These are phyloP conservation scores for Mimosa bimucronata DNA, from an alignment of 306 rosid species.

Conservation along the genomic window DNA sequence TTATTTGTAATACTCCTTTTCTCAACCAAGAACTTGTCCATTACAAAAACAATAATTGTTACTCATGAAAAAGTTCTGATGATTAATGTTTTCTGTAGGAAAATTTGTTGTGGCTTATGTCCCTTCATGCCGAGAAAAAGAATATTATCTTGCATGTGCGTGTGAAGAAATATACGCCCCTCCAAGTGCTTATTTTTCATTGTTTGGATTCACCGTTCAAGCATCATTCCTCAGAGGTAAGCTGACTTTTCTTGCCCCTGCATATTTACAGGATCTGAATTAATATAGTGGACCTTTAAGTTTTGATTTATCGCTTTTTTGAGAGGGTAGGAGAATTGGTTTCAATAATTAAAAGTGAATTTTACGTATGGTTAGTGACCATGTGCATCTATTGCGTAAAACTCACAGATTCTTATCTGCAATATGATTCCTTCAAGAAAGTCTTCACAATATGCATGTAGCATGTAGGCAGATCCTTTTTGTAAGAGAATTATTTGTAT, in stretches of 20 bases:
- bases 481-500: neutral
- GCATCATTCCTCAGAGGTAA: slow-evolving; percentile 79
- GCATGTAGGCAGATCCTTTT: no score
- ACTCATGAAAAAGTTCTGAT: no score
- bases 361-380: neutral
- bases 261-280: slow-evolving; percentile 11
- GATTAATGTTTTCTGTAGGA: slow-evolving; percentile 55
- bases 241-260: slow-evolving; percentile 37
- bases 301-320: slow-evolving; percentile 10
- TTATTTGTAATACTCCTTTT: slow-evolving; percentile 26
- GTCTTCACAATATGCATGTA: neutral
- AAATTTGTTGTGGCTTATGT: slow-evolving; percentile 79
- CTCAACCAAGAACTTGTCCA: no score
- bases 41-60: no score
- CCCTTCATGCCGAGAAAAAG: slow-evolving; percentile 84
- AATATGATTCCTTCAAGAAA: neutral
- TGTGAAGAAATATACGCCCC: slow-evolving; percentile 94
- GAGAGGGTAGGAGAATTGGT: neutral
- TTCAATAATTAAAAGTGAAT: neutral
- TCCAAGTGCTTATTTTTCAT: slow-evolving; percentile 87
- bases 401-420: neutral
- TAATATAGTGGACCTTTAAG: neutral
- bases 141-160: slow-evolving; percentile 93
- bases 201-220: slow-evolving; percentile 90
- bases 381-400: neutral